These are phyloP conservation scores for Saccharomyces eubayanus DNA, from an alignment of 805 yeast species.

Conservation along the genomic window DNA sequence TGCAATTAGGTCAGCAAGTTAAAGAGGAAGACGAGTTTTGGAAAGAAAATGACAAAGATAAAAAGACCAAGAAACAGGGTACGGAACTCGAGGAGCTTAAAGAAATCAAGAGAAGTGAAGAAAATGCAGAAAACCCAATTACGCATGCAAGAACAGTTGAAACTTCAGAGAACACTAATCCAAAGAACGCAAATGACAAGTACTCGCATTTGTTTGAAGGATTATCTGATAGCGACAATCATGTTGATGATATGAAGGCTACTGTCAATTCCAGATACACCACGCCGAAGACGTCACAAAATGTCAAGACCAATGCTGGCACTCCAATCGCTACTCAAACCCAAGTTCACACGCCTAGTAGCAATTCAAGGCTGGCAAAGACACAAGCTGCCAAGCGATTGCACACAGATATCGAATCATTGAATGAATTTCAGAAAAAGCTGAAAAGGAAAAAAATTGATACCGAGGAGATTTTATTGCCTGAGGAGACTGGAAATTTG, in stretches of 20 bases:
- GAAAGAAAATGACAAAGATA: not conserved
- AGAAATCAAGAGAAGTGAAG: constrained; percentile 3
- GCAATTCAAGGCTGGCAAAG: constrained; percentile 45
- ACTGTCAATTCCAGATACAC: not conserved
- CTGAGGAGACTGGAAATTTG: constrained; percentile 33
- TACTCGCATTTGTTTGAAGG: constrained; percentile 2
- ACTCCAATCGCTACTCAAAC: not conserved
- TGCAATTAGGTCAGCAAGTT: not conserved
- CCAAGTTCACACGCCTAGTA: constrained; percentile 3
- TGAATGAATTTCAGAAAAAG: constrained; percentile 55
- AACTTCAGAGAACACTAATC: not conserved
- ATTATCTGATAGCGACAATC: constrained; percentile 2
- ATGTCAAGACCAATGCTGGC: not conserved
- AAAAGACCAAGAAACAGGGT: not conserved
- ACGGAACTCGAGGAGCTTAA: not conserved
- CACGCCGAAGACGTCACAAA: not conserved
- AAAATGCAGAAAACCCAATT: not conserved
- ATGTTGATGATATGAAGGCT: not conserved
- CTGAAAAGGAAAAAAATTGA: constrained; percentile 32
- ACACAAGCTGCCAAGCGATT: constrained; percentile 58
- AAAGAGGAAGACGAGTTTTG: not conserved
- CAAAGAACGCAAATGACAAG: not conserved
- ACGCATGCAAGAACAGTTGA: not conserved
- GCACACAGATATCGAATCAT: constrained; percentile 59
- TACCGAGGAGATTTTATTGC: constrained; percentile 20